These are phyloP conservation scores for Adansonia digitata DNA, from an alignment of 345 rosid species.

Conservation along the genomic window DNA sequence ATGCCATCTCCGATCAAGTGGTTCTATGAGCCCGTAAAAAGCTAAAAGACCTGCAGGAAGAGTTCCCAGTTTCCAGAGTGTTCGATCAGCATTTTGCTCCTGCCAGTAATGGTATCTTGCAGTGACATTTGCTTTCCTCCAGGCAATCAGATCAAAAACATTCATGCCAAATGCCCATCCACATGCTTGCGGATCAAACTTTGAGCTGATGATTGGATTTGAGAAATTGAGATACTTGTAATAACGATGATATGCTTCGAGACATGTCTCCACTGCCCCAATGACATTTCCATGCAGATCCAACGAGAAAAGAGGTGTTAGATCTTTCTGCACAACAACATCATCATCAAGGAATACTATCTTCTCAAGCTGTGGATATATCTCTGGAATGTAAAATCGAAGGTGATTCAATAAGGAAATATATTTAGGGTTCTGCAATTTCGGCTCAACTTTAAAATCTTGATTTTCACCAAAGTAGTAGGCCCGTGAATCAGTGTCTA, in stretches of 20 bases:
- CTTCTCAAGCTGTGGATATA: constrained; percentile 92
- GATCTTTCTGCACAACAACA: constrained; percentile 20
- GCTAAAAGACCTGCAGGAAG: constrained; percentile 91
- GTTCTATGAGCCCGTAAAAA: constrained; percentile 76
- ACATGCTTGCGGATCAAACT: constrained; percentile 96
- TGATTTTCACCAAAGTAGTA: constrained; percentile 50
- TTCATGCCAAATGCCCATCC: constrained; percentile 99
- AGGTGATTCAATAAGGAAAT: constrained; percentile 4
- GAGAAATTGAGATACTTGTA: constrained; percentile 97
- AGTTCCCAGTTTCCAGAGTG: constrained; percentile 90
- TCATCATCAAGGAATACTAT: constrained; percentile 58
- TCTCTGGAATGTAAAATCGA: constrained; percentile 76
- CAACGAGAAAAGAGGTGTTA: not conserved
- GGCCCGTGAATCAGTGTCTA: constrained; percentile 35
- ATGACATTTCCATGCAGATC: constrained; percentile 20
- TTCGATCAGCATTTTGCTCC: constrained; percentile 31
- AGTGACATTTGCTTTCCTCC: constrained; percentile 95
- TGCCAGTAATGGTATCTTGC: constrained; percentile 50
- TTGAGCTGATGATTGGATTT: constrained; percentile 81
- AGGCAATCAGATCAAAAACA: constrained; percentile 73
- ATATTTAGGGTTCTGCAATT: constrained; percentile 45
- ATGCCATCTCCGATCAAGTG: constrained; percentile 28
- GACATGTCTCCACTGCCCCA: constrained; percentile 48
- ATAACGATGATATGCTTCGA: constrained; percentile 89
- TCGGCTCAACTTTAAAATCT: constrained; percentile 53